These are phyloP conservation scores for Pilatotrama ljubarskyi DNA, from an alignment of 768 basidiomycete species.

Conservation along the genomic window DNA sequence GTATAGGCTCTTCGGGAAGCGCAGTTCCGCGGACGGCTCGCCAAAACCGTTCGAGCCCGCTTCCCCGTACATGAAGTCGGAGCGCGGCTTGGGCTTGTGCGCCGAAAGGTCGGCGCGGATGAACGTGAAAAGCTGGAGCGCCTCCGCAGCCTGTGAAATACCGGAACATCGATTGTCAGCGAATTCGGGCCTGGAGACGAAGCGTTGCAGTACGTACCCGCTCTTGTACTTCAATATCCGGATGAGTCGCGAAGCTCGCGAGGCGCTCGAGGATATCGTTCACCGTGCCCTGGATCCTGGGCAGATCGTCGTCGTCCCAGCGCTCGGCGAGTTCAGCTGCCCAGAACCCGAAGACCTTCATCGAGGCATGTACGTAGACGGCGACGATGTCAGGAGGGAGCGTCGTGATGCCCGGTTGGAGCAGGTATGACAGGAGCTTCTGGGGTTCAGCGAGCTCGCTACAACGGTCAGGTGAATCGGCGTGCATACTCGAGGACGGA, in stretches of 20 bases:
- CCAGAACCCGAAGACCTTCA: conserved; percentile 89
- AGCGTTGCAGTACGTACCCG: conserved; percentile 53
- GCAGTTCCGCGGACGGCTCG: conserved; percentile 41
- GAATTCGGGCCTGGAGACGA: not conserved
- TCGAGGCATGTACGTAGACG: conserved; percentile 78
- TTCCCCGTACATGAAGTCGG: conserved; percentile 39
- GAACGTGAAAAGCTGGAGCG: conserved; percentile 72
- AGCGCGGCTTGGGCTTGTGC: conserved; percentile 43
- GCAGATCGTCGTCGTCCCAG: conserved; percentile 76
- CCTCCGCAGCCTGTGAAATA: conserved; percentile 70
- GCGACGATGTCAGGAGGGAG: conserved; percentile 67
- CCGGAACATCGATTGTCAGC: conserved; percentile 1
- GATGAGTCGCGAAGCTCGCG: conserved; percentile 54
- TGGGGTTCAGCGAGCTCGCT: conserved; percentile 83
- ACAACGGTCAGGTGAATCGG: conserved; percentile 1
- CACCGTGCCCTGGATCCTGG: conserved; percentile 64
- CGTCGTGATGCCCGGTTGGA: conserved; percentile 56
- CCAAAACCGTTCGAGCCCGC: conserved; percentile 41
- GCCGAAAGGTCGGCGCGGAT: conserved; percentile 69
- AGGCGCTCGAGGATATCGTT: conserved; percentile 62
- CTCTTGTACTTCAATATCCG: conserved; percentile 90
- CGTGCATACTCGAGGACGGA: conserved; percentile 4
- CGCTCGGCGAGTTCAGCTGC: conserved; percentile 68
- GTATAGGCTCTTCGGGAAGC: conserved; percentile 87
- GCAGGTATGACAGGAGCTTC: conserved; percentile 67